Conservation (phyloP, 495 filamentous ascomycete genomes). For the Tricharina praecox region DNA sequence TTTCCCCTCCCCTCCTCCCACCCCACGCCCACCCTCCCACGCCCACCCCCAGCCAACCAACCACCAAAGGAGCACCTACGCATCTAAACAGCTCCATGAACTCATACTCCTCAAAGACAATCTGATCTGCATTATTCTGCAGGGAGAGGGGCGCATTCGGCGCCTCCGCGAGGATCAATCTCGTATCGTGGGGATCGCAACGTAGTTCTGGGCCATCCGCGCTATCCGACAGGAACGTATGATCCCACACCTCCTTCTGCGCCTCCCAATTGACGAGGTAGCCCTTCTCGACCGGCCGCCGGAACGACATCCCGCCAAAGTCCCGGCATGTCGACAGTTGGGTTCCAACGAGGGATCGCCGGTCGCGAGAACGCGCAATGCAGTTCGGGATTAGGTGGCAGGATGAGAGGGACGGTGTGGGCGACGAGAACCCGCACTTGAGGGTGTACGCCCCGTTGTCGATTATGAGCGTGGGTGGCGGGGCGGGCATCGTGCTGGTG, state of each 20-base stretch:
- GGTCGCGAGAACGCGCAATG: constrained; percentile 65
- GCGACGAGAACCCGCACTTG: constrained; percentile 72
- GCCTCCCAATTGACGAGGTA: constrained; percentile 94
- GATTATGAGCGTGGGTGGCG: constrained; percentile 56
- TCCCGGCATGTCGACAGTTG: constrained; percentile 69
- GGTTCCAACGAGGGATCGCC: constrained; percentile 57
- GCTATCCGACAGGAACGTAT: constrained; percentile 71
- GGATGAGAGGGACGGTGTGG: constrained; percentile 29
- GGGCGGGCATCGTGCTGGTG: no score
- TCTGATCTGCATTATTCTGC: constrained; percentile 83
- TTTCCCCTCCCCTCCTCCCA: no score
- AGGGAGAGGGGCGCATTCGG: constrained; percentile 69
- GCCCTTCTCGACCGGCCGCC: constrained; percentile 79
- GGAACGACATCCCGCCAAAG: constrained; percentile 75
- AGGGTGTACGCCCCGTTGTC: constrained; percentile 91
- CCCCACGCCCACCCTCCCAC: no score
- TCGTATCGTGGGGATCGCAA: constrained; percentile 64
- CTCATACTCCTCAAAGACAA: constrained; percentile 96
- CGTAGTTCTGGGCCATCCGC: constrained; percentile 41
- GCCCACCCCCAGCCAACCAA: no score
- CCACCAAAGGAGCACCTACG: constrained; percentile 40
- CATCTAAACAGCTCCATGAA: constrained; percentile 70
- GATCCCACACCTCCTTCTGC: constrained; percentile 91
- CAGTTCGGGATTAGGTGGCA: constrained; percentile 74
- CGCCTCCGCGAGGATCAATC: constrained; percentile 71